phyloP scores from a whole-genome alignment of 2,329 filamentous ascomycete species.

The Colletotrichum limetticola region DNA sequence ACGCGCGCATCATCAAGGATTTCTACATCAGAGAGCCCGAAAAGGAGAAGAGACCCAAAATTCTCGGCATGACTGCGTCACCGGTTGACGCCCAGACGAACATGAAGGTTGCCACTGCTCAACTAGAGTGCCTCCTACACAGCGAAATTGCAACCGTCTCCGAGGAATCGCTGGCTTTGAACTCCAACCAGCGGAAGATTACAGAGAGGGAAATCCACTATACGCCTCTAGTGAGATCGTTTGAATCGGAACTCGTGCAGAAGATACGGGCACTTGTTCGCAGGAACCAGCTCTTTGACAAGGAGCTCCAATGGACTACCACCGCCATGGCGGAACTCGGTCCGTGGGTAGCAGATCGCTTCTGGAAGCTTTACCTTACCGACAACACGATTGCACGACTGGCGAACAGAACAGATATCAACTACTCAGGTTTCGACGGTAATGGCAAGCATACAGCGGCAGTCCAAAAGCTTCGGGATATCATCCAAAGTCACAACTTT shows the following conservation, averaged over 20 bases:
- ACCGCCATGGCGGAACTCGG: conserved; percentile 76
- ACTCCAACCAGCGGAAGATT: conserved; percentile 53
- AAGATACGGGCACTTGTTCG: conserved; percentile 60
- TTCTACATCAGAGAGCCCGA: conserved; percentile 72
- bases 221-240: conserved; percentile 56
- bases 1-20: conserved; percentile 89
- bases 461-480: conserved; percentile 66
- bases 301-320: conserved; percentile 68
- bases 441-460: conserved; percentile 64
- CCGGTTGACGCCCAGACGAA: conserved; percentile 87
- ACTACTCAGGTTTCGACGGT: conserved; percentile 39
- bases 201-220: conserved; percentile 61
- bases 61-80: conserved; percentile 97
- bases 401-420: conserved; percentile 60
- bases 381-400: conserved; percentile 71
- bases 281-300: conserved; percentile 58
- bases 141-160: conserved; percentile 83
- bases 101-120: conserved; percentile 73
- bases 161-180: conserved; percentile 51
- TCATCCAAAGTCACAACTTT: conserved; percentile 66
- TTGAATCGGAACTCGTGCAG: conserved; percentile 73
- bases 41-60: conserved; percentile 69
- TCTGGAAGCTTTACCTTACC: conserved; percentile 78
- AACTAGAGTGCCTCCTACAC: conserved; percentile 82
- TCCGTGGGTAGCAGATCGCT: conserved; percentile 84